phyloP scores from a whole-genome alignment of 306 rosid species.

The Ochetophila trinervis region DNA sequence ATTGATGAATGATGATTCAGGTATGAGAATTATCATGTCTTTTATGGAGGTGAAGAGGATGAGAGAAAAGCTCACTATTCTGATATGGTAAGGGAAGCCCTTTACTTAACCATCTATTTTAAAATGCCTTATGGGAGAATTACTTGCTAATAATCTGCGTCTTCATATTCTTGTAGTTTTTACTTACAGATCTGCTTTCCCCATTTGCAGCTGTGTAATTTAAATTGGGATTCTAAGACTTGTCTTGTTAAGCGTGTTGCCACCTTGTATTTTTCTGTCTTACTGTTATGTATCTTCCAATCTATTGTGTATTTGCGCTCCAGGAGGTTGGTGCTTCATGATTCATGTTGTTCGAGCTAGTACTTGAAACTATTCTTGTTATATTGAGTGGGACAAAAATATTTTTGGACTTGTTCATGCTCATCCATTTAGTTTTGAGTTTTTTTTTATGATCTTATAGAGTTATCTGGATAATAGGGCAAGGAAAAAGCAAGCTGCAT shows the following conservation, averaged over 20 bases:
- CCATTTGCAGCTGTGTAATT: neutral
- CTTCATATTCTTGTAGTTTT: neutral
- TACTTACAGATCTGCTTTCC: neutral
- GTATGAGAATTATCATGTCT: constrained; percentile 94
- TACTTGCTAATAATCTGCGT: constrained; percentile 3
- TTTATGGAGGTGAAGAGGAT: constrained; percentile 76
- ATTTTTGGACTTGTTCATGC: neutral
- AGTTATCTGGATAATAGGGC: neutral
- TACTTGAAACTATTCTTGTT: neutral
- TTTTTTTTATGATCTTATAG: neutral
- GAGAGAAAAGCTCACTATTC: constrained; percentile 78
- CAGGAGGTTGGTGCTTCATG: neutral
- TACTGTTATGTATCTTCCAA: neutral
- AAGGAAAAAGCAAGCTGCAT: neutral
- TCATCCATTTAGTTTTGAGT: neutral
- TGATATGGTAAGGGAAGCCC: constrained; percentile 74
- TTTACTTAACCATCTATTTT: constrained; percentile 3
- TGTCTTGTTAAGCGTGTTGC: no score
- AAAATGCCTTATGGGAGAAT: neutral
- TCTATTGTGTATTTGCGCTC: neutral
- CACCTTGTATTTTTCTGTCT: neutral
- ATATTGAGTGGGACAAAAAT: neutral
- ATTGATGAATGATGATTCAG: constrained; percentile 39
- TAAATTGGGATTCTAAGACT: neutral
- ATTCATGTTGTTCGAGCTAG: neutral